Base-by-base conservation (phyloP, 1,284 basidiomycete species). In the Pseudozyma pruni region DNA sequence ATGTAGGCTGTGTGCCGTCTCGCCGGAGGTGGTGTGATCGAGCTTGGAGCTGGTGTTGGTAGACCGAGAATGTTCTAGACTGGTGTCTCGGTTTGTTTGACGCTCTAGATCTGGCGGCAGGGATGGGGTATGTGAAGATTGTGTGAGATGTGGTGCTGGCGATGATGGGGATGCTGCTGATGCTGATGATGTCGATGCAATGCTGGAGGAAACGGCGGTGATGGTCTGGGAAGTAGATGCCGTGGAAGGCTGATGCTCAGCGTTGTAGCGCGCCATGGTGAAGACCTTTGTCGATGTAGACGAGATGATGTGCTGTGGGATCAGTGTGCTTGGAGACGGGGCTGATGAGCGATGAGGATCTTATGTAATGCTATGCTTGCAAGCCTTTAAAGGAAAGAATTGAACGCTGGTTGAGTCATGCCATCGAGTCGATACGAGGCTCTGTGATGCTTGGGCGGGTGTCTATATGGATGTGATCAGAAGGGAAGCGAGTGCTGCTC, bases 61-160 rank as follows among this genome's bases (percentile, higher is more conserved):
- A 8, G 52, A 51, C 4, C 39, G 32, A 17, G 39, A 38, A 10
- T 38, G 59, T 13, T 50, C 31, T 16, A 34, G 34, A 31, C 29
- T 50, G 46, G 8, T 40, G 23, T 17, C 32, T 43, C 38, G 20
- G 10, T 31, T 23, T 19, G 47, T 11, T 25, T 53, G 53, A 32
- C 10, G 16, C 11, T 52, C 54, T 11, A 53, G 45, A 37, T 63
- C 60, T 51, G 60, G 53, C 13, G 48, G 53, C 25, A 56, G 13
- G 25, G 53, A 41, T 8, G 46, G 4, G 23, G 35, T 2, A 19
- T 45, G 46, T 37, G 52, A 39, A 5, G 59, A 46, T 31, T 35
- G 20, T 56, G 46, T 42, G 46, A 43, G 42, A 4, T 38, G 43
- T 47, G 52, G 27, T 49, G 43, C 32, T 51, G 51, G 17, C 19